A percentile compares a stretch with the other conserved stretches of the same genome.
phyloP scores from a whole-genome alignment of 495 filamentous ascomycete genomes.

The Amniculicola lignicola region DNA sequence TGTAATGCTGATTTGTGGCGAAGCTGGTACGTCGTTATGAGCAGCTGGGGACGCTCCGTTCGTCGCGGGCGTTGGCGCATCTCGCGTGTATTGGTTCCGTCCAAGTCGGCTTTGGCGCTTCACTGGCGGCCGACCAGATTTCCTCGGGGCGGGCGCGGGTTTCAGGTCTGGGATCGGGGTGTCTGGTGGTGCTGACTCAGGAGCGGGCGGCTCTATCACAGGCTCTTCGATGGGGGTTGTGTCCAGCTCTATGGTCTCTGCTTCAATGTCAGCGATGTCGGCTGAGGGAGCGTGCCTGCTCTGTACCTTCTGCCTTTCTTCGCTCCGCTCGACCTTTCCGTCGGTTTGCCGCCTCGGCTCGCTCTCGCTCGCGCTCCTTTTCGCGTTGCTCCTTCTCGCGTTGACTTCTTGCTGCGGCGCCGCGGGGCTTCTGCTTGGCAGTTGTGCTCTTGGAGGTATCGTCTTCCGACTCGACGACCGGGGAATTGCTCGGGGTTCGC shows the following conservation, averaged over 20 bases:
- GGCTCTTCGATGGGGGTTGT: conserved; percentile 30
- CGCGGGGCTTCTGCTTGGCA: conserved; percentile 60
- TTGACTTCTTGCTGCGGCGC: conserved; percentile 61
- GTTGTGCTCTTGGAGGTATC: conserved; percentile 54
- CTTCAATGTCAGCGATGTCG: background rate
- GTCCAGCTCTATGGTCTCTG: conserved; percentile 19
- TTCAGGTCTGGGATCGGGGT: conserved; percentile 24
- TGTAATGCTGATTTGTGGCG: conserved; percentile 25
- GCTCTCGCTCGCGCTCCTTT: conserved; percentile 59
- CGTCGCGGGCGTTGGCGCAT: conserved; percentile 52
- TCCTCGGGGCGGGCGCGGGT: conserved; percentile 51
- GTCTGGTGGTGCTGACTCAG: conserved; percentile 26
- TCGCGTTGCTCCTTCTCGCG: conserved; percentile 73
- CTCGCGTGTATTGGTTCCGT: conserved; percentile 82
- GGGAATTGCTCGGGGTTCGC: conserved; percentile 54
- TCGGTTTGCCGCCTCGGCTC: conserved; percentile 66
- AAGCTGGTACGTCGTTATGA: conserved; percentile 51
- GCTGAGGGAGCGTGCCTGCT: conserved; percentile 24
- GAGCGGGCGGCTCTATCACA: conserved; percentile 12
- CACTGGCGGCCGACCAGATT: conserved; percentile 62
- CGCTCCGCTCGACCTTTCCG: conserved; percentile 72
- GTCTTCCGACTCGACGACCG: conserved; percentile 66
- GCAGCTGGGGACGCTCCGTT: conserved; percentile 34
- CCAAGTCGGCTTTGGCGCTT: conserved; percentile 65
- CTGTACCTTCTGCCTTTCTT: conserved; percentile 70